These are phyloP conservation scores for Polytolypa hystricis DNA, from an alignment of 2,329 filamentous ascomycete genomes.

Conservation along the genomic window DNA sequence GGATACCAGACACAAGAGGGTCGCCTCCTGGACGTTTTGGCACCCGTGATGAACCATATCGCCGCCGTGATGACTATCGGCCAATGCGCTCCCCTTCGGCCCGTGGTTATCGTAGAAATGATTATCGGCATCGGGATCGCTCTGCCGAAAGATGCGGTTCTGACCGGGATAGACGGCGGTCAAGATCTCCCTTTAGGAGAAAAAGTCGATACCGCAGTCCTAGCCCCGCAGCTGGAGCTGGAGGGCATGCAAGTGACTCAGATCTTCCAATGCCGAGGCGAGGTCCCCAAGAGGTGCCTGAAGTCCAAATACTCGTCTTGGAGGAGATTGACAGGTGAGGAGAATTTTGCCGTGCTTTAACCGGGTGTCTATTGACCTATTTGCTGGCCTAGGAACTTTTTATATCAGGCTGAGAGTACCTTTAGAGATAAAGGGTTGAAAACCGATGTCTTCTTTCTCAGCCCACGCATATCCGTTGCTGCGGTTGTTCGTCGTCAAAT, in stretches of 20 bases:
- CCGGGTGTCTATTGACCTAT: constrained; percentile 10
- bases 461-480: constrained; percentile 62
- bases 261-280: constrained; percentile 63
- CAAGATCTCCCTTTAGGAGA: constrained; percentile 54
- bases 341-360: background rate
- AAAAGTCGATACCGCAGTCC: constrained; percentile 59
- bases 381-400: constrained; percentile 51
- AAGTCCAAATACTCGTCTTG: constrained; percentile 77
- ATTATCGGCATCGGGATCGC: constrained; percentile 42
- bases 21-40: constrained; percentile 38
- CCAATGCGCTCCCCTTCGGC: constrained; percentile 51
- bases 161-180: constrained; percentile 49
- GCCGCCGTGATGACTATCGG: constrained; percentile 54
- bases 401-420: constrained; percentile 67
- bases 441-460: constrained; percentile 69
- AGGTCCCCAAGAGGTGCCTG: constrained; percentile 64
- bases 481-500: constrained; percentile 77
- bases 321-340: constrained; percentile 56
- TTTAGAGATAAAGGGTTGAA: constrained; percentile 63
- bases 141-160: constrained; percentile 41
- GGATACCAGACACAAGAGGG: constrained; percentile 24
- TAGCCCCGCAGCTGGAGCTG: constrained; percentile 48
- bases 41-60: constrained; percentile 32
- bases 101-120: constrained; percentile 52
- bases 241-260: constrained; percentile 44